Evolutionary conservation across 2,329 filamentous ascomycete species (phyloP).

Genomic region (Didymella segeticola): DNA sequence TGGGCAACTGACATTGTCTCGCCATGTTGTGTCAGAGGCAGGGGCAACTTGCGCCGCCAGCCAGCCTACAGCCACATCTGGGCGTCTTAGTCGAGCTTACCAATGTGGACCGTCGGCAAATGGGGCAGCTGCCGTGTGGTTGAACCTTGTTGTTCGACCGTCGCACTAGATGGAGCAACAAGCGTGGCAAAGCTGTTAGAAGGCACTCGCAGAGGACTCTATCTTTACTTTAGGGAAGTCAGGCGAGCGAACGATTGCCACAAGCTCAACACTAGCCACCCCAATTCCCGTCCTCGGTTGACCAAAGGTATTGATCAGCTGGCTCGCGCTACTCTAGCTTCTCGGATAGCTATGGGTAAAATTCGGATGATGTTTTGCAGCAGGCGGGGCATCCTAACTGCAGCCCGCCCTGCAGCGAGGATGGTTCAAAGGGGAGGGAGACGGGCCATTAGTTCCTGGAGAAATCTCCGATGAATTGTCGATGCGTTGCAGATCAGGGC

Average conservation of each 20-base stretch:
- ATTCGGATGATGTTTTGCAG: neutral
- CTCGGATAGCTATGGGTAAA: neutral
- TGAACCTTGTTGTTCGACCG: neutral
- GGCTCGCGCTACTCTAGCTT: neutral
- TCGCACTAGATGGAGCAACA: neutral
- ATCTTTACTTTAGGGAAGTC: neutral
- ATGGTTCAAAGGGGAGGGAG: neutral
- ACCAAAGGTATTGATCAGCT: no score
- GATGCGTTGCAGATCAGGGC: neutral
- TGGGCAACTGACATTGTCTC: neutral
- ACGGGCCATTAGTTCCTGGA: neutral
- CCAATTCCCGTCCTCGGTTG: neutral
- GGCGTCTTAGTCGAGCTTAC: neutral
- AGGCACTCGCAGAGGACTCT: no score
- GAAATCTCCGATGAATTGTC: neutral
- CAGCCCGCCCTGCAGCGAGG: neutral
- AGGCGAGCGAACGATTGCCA: neutral
- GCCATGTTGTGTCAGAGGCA: neutral
- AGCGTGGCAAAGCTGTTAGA: neutral
- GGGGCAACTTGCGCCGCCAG: neutral
- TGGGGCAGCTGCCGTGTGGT: neutral
- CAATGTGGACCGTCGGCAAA: neutral
- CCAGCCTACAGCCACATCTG: neutral
- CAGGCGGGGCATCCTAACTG: neutral
- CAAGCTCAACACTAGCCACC: slow-evolving; percentile 1